Base-by-base conservation (phyloP, 2,329 filamentous ascomycete genomes). In the Hymenoscyphus linearis region DNA sequence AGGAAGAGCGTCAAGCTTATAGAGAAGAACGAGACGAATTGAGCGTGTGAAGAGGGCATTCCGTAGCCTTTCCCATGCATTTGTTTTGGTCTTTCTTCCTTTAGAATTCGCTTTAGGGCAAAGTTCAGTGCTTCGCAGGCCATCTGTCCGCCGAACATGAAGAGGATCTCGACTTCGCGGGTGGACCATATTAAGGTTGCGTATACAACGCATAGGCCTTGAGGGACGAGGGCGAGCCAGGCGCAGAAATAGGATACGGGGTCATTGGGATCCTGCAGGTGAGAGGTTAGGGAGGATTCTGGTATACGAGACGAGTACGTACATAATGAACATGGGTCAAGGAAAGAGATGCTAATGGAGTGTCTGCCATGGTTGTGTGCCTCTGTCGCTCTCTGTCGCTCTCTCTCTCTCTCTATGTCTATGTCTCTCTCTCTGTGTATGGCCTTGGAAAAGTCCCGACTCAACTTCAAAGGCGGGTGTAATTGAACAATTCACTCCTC, bases 241-340 rank as follows among this genome's bases (percentile, higher is more conserved):
- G 95, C 95, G 75, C 90, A 97, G 55, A 91, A 74, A 76, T 92
- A 91, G 56, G 95, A 98, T 70, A 97, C 62, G 60, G 82, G 84
- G 76, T 98, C 93, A 64, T 85, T 77, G 4, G 96, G 92, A 77
- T 98, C 90, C 92, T 96, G 71, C n/a, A n/a, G n/a, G n/a, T 2
- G 31, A 61, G 58, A 35, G 22, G 36, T 62, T 36, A 64, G 64
- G 44, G 14, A 18, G n/a, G 5, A 25, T 26, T 31, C 14, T 27
- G 22, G 26, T 26, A 52, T 56, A 47, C 57, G 44, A 44, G 60
- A 47, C 35, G 40, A 36, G 55, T 34, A 76, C 85, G 72, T 78
- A 96, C 93, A 82, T 98, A 98, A 79, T 95, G 91, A 69, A 98
- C 93, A 78, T 98, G 93, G 12, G 95, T 98, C 68, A 99, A 79